Base-by-base conservation (phyloP, 1,139 yeast genomes). In the Candida smagusa region DNA sequence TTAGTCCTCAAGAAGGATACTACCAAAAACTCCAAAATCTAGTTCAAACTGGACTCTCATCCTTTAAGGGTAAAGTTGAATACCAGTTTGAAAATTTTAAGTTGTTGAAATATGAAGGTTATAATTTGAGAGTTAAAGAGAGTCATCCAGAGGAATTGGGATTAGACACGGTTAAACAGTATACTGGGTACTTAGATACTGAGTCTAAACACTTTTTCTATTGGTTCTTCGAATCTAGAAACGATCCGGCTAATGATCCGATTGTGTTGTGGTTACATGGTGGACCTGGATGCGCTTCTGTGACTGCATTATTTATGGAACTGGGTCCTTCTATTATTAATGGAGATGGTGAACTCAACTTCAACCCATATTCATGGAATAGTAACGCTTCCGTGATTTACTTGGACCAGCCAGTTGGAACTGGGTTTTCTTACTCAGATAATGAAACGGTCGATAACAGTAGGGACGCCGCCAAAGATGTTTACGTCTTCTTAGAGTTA, bases 361-460 rank as follows among this genome's bases (percentile, higher is more conserved):
- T 68, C 63, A 88, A 88, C 66, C 90, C 90, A 33, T 67, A 77
- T 63, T 77, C 95, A 9, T 88, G 96, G 96, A 88, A 88, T 63
- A 70, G 77, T 48, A 88, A 88, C 54, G 96, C 97, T 19, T 79
- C 92, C 12, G 92, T 89, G 30, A 86, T 90, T 56, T 90, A 85
- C 71, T 75, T 90, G 54, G 97, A 90, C 63, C 97, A 89, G 65
- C 97, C 97, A 2, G 95, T 89, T 38, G 87, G 87, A 45, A 95
- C 86, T 36, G 97, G 97, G 33, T 89, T 81, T 65, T 88, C 96
- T 6, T 89, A 88, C 65, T 84, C 94, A 12, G 73, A 71, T 16
- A 65, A 72, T 6, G 48, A 49, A 29, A 65, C 74, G 23, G 88
- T 85, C 32, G 72, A 88, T 28, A 77, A 79, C 64, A 86, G 95